Evolutionary conservation across 2,329 filamentous ascomycete species (phyloP), one percentile per base, ranked within the genome.

Genomic region (Achaetomium macrosporum): DNA sequence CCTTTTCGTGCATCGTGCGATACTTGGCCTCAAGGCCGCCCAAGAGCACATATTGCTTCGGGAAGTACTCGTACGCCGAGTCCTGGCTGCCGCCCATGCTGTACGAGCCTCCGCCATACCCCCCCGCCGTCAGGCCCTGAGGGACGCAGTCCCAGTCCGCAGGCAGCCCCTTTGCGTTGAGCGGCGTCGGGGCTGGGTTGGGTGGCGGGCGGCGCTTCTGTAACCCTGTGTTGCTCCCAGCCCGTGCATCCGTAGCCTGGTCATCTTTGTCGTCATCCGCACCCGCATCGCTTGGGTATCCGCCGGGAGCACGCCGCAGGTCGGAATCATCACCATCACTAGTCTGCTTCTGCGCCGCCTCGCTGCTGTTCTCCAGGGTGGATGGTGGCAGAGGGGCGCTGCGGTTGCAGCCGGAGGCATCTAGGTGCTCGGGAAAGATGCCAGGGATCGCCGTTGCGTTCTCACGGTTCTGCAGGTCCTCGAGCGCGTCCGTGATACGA

Each of bases 401-500:
- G 53, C 71, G 75, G 63, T 88, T 85, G 67, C 90, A 95, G 5
- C 90, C 90, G 25, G 85, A 87, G 10, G 86, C 84, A 69, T 96
- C 89, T 12, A 96, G 71, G 37, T 74, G 74, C 58, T 88, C 79
- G 0, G 91, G 90, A 74, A 92, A 96, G 63, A 96, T 79, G 2
- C 91, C 90, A 1, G 86, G 82, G 8, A 96, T 72, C 3, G 76
- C 76, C 1, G 87, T 91, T 5, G 76, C 79, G 15, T 51, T 43
- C 39, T 47, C 30, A 2, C 73, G 72, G 61, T 83, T 80, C 70
- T 96, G 89, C 71, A 85, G 82, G 47, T 85, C 79, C 57, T 90
- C 81, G 25, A 96, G 76, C 8, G 84, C 85, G 64, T 95, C 76
- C 16, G 89, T 95, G 62, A 96, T 88, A 55, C 90, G 84, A 45